Conservation (phyloP, 768 basidiomycete species). For the Paxillus ammoniavirescens region DNA sequence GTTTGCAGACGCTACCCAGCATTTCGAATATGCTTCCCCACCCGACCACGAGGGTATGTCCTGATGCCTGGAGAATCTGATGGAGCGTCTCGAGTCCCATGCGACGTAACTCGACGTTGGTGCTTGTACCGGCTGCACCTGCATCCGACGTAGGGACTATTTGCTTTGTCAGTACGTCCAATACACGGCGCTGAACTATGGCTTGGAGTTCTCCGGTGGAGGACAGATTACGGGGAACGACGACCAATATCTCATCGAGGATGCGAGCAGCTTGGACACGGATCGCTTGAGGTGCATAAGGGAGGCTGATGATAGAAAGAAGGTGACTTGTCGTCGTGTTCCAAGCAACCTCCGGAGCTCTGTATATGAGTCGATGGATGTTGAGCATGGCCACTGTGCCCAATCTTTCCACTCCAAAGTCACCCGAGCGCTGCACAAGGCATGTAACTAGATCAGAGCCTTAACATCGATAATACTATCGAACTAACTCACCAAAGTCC, state of each 20-base stretch:
- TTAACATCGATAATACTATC: not conserved
- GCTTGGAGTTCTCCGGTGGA: slow-evolving; percentile 61
- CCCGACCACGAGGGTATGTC: slow-evolving; percentile 87
- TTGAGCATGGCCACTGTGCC: slow-evolving; percentile 80
- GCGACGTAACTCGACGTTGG: slow-evolving; percentile 73
- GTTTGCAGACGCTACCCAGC: slow-evolving; percentile 82
- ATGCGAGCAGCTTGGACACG: slow-evolving; percentile 88
- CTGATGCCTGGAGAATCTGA: slow-evolving; percentile 86
- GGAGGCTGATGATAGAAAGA: slow-evolving; percentile 68
- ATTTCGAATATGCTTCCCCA: slow-evolving; percentile 95
- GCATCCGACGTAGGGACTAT: slow-evolving; percentile 47
- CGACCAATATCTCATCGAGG: slow-evolving; percentile 77
- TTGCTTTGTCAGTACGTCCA: slow-evolving; percentile 83
- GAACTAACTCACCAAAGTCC: slow-evolving; percentile 59
- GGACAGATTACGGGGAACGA: slow-evolving; percentile 71
- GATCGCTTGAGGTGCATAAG: slow-evolving; percentile 69
- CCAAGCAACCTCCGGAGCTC: slow-evolving; percentile 86
- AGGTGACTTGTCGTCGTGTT: slow-evolving; percentile 77
- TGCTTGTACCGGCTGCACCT: slow-evolving; percentile 43
- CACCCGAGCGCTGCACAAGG: slow-evolving; percentile 69
- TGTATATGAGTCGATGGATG: slow-evolving; percentile 81
- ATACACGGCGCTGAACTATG: slow-evolving; percentile 74
- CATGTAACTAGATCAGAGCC: slow-evolving; percentile 1
- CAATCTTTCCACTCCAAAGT: slow-evolving; percentile 90
- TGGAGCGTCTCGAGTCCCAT: slow-evolving; percentile 91